These are phyloP conservation scores for Trametes cingulata DNA, from an alignment of 768 basidiomycete genomes.

Conservation along the genomic window DNA sequence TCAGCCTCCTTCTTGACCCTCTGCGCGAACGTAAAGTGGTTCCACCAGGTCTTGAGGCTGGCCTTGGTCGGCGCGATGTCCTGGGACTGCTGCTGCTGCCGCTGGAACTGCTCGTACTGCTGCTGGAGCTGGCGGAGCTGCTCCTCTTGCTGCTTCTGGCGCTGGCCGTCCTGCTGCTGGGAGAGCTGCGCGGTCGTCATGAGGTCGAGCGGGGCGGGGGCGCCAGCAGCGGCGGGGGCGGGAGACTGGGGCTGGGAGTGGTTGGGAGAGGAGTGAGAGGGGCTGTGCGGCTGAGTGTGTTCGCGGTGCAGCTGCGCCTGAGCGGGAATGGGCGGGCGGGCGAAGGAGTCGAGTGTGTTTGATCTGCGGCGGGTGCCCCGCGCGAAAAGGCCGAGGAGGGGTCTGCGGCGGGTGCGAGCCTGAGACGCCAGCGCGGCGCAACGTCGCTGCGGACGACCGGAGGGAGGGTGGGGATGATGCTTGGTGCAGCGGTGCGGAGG, in stretches of 20 bases:
- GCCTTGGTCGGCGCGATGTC: constrained; percentile 26
- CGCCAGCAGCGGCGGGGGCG: constrained; percentile 1
- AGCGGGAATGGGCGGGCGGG: not conserved
- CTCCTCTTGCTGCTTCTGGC: not conserved
- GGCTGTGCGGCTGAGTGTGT: not conserved
- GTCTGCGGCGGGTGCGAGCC: constrained; percentile 22
- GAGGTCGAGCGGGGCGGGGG: not conserved
- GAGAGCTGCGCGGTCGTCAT: constrained; percentile 13
- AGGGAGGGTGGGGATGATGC: not conserved
- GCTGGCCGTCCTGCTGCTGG: constrained; percentile 1
- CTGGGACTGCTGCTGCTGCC: constrained; percentile 10
- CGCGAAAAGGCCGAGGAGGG: constrained; percentile 21
- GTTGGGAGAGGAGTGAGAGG: constrained; percentile 2
- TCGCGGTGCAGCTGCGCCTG: not conserved
- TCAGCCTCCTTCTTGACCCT: constrained; percentile 58
- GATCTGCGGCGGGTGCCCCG: constrained; percentile 21
- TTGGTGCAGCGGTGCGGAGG: not conserved
- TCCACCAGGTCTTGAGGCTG: constrained; percentile 79
- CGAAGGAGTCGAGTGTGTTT: constrained; percentile 20
- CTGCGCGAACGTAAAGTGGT: constrained; percentile 68
- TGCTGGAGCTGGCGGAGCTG: constrained; percentile 12
- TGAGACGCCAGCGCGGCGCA: constrained; percentile 20
- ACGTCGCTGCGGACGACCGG: constrained; percentile 1
- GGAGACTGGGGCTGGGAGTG: not conserved
- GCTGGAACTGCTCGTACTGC: constrained; percentile 12